Evolutionary conservation across 495 filamentous ascomycete genomes (phyloP).

Genomic region (Diplogelasinospora grovesii): DNA sequence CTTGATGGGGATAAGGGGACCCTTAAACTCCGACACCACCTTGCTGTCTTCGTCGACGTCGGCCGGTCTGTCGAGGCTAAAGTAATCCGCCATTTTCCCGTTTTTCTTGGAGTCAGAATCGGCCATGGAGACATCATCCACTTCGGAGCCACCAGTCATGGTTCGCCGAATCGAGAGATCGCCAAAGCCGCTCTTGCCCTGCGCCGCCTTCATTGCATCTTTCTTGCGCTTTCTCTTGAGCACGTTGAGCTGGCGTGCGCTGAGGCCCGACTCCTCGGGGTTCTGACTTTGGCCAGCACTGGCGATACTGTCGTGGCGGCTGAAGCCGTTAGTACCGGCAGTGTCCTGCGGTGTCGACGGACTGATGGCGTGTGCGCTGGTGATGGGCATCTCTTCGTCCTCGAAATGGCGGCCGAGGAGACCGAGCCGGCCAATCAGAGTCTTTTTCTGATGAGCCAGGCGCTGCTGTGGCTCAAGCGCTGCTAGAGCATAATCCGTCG

Average conservation of each 20-base stretch:
- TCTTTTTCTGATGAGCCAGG: constrained; percentile 82
- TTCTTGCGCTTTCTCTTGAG: constrained; percentile 85
- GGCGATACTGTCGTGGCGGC: constrained; percentile 27
- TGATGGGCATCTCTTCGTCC: constrained; percentile 66
- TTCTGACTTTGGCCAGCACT: constrained; percentile 26
- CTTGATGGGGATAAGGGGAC: constrained; percentile 54
- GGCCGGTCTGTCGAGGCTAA: constrained; percentile 67
- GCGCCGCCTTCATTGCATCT: constrained; percentile 72
- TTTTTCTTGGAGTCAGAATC: constrained; percentile 58
- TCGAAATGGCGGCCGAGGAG: constrained; percentile 72
- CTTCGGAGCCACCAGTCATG: constrained; percentile 48
- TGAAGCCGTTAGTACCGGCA: constrained; percentile 34
- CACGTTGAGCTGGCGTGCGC: constrained; percentile 86
- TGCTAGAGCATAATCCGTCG: constrained; percentile 76
- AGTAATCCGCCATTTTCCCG: constrained; percentile 78
- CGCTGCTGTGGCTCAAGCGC: constrained; percentile 72
- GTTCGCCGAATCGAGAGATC: constrained; percentile 69
- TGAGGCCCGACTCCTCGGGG: constrained; percentile 66
- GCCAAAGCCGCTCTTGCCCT: constrained; percentile 65
- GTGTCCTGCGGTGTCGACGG: constrained; percentile 37
- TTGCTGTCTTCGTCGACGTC: constrained; percentile 82
- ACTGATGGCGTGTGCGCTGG: constrained; percentile 29
- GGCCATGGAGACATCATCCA: constrained; percentile 53
- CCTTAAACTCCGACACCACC: constrained; percentile 94
- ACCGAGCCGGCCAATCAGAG: constrained; percentile 72